Evolutionary conservation across 1,284 basidiomycete species (phyloP), one percentile per base, ranked within the genome.

Genomic region (Singerocomus inundabilis): DNA sequence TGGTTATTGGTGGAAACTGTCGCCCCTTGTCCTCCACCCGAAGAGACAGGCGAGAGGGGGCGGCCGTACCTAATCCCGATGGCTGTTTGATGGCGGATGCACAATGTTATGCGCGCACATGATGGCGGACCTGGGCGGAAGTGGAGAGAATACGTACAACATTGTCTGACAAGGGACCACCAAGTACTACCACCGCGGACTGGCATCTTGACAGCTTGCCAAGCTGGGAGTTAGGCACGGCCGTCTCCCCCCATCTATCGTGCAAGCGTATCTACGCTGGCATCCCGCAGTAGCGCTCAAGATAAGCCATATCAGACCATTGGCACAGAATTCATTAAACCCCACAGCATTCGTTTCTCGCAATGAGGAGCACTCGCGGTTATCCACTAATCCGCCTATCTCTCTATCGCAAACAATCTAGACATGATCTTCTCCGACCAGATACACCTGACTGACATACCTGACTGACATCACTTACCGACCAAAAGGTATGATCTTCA

Each of bases 401-500:
- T 16, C 31, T 10, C 5, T 11, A 44, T 15, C 30, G n/a, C 18
- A 13, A 6, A 8, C 26, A 5, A 8, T 10, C 6, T 8, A 42
- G 26, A 31, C 21, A 28, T 30, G 49, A 59, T 56, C 53, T 18
- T 59, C n/a, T n/a, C n/a, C n/a, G n/a, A n/a, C n/a, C 49, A 43
- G 28, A 53, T 48, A 25, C 28, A 9, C 36, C 31, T 37, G 54
- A 15, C 30, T 16, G 16, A 42, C 29, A 26, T 35, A 24, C 25
- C 33, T 6, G 7, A 15, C 35, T 11, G 44, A 29, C 15, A 15
- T 30, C n/a, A 41, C 46, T 39, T 11, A 42, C 36, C 15, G 29
- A 18, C 21, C 43, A n/a, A 26, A 45, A 43, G 18, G n/a, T 25
- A 31, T 24, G 44, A 53, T 41, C 16, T 57, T 57, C 53, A 62